Percentiles rank a stretch among this genome's conserved stretches.
Evolutionary conservation across 1,139 yeast species (phyloP).

Genomic region (Zygoascus sp.): DNA sequence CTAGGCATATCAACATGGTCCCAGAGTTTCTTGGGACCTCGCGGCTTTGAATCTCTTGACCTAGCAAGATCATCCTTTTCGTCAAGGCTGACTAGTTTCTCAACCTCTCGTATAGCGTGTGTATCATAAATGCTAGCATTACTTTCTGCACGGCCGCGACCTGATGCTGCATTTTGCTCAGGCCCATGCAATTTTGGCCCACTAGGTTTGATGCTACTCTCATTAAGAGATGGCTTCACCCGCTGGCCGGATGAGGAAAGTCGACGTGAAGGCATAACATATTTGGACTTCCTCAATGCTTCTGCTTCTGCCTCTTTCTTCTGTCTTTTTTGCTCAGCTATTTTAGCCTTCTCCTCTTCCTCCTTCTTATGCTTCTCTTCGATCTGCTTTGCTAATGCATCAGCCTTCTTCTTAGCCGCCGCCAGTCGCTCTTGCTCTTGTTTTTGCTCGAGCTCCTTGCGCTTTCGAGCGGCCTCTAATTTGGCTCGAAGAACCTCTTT

Average conservation of each 20-base stretch:
- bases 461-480: constrained; percentile 32
- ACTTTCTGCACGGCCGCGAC: constrained; percentile 8
- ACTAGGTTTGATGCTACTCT: background rate
- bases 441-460: constrained; percentile 35
- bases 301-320: constrained; percentile 12
- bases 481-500: constrained; percentile 34
- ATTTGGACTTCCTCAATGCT: constrained; percentile 13
- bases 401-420: constrained; percentile 30
- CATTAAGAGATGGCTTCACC: no score
- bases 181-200: background rate
- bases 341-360: constrained; percentile 7
- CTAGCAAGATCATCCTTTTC: constrained; percentile 4
- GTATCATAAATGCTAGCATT: constrained; percentile 16
- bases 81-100: constrained; percentile 7
- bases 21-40: background rate
- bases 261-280: constrained; percentile 11
- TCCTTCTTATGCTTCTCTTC: constrained; percentile 24
- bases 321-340: constrained; percentile 8
- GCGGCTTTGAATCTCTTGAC: background rate
- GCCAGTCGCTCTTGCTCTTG: constrained; percentile 31
- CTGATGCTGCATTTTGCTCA: background rate
- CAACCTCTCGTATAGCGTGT: constrained; percentile 17
- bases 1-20: background rate
- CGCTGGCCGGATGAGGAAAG: background rate
- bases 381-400: constrained; percentile 29